phyloP scores from a whole-genome alignment of 345 rosid species.

The Hypericum perforatum region DNA sequence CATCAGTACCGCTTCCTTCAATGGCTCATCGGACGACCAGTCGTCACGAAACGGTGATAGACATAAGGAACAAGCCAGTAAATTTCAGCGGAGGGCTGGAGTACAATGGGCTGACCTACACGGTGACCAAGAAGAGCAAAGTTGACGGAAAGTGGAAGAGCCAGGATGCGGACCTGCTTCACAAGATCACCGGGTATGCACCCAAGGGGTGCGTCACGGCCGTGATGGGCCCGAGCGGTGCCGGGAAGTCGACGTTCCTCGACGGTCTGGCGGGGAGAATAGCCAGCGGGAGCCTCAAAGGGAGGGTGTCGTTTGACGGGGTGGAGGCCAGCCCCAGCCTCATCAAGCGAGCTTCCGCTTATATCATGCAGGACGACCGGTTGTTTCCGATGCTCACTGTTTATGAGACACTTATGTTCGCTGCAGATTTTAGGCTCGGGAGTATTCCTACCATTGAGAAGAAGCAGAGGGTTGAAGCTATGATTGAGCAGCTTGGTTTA shows the following conservation, averaged over 20 bases:
- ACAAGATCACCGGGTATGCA: conserved; percentile 49
- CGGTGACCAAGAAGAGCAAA: conserved; percentile 33
- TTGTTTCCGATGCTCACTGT: conserved; percentile 63
- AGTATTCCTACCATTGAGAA: conserved; percentile 30
- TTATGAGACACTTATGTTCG: conserved; percentile 56
- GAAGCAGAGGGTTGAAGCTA: conserved; percentile 41
- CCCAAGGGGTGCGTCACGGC: conserved; percentile 61
- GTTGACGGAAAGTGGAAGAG: conserved; percentile 38
- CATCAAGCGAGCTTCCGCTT: conserved; percentile 57
- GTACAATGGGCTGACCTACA: conserved; percentile 41
- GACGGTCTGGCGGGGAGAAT: conserved; percentile 56
- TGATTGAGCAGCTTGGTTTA: conserved; percentile 16
- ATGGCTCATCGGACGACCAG: too few species aligned
- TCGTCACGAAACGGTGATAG: conserved; percentile 24
- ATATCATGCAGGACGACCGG: conserved; percentile 63
- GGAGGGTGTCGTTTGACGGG: conserved; percentile 45
- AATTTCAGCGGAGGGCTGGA: conserved; percentile 44
- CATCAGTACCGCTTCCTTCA: too few species aligned
- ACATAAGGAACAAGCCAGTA: conserved; percentile 22
- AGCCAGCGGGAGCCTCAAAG: conserved; percentile 52
- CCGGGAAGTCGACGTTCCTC: conserved; percentile 56
- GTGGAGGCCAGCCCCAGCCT: conserved; percentile 37
- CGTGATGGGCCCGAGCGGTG: conserved; percentile 69
- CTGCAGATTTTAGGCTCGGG: conserved; percentile 59
- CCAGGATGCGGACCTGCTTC: conserved; percentile 40